Base-by-base conservation (phyloP, 768 basidiomycete species). In the Sporobolomyces phaffii region DNA sequence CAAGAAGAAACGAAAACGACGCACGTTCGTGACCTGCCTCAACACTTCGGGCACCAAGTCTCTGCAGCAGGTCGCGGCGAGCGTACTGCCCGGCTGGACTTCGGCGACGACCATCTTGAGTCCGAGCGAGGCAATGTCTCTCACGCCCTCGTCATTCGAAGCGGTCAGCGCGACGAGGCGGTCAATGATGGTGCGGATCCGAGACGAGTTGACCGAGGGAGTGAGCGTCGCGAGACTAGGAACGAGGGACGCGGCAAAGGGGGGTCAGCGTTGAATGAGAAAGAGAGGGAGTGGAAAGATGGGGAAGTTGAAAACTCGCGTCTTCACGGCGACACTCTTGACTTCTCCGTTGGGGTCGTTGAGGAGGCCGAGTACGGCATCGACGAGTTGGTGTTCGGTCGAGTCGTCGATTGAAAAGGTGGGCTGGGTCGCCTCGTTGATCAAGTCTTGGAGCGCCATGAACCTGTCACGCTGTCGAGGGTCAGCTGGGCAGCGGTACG, bases 331-430 rank as follows among this genome's bases (percentile, higher is more conserved):
- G 77, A 90, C 88, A 75, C 96, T 96, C 82, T 98, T 98, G 70
- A 98, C 96, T 81, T 99, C 96, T 11, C 91, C 91, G 72, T 93
- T 97, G 78, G 87, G 88, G 80, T 99, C 96, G 75, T 90, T 88
- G 7, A 97, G 87, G 24, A 97, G 83, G 38, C 84, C 81, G 47
- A 97, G 81, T 1, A 98, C 91, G 77, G 88, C 86, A 45, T 84
- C 84, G 51, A 94, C 82, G 56, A 94, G 86, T 76, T 88, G 89
- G 76, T 81, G 85, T 81, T 99, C 96, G 36, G 87, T 84, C 7
- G 81, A 73, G 76, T 97, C 93, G 76, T 99, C 94, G 60, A 90
- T 85, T 15, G 84, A 79, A 77, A 92, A 91, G 53, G 83, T 85
- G 52, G 79, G 45, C 49, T 56, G 83, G 84, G 83, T 90, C 87